Conservation (phyloP, 2,329 filamentous ascomycete species). For the Aspergillus neotritici region DNA sequence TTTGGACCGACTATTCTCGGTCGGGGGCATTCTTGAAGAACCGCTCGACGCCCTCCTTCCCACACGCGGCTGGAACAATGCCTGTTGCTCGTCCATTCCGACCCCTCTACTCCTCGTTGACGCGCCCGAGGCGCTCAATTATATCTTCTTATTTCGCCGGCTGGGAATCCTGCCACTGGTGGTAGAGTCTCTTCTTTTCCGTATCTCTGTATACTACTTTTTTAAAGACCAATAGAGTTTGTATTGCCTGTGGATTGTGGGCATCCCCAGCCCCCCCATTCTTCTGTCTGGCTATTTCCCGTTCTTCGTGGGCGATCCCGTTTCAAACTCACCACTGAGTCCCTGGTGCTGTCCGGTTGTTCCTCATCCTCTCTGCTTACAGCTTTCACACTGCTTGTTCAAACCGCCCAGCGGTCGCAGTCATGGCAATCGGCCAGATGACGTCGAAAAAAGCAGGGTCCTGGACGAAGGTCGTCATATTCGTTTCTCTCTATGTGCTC, state of each 20-base stretch:
- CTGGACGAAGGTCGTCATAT: conserved; percentile 34
- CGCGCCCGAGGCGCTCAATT: conserved; percentile 11
- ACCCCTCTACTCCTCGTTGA: conserved; percentile 15
- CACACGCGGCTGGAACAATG: conserved; percentile 4
- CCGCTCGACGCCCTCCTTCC: not conserved
- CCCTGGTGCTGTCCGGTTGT: not conserved
- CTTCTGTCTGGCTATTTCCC: too few relatives aligned
- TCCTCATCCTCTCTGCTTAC: not conserved
- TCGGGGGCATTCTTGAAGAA: conserved; percentile 3
- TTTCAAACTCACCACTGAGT: too few relatives aligned
- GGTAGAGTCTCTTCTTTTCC: not conserved
- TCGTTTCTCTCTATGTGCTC: conserved; percentile 31
- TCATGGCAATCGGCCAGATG: conserved; percentile 9
- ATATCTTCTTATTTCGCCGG: conserved; percentile 9
- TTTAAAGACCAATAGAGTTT: too few relatives aligned
- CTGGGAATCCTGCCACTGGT: not conserved
- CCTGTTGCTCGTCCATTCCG: conserved; percentile 16
- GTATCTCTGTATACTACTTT: conserved; percentile 1
- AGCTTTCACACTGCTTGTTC: conserved; percentile 6
- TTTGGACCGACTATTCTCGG: not conserved
- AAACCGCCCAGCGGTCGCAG: not conserved
- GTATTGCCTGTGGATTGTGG: too few relatives aligned
- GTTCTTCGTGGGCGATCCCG: too few relatives aligned
- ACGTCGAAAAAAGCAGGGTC: conserved; percentile 23
- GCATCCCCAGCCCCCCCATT: too few relatives aligned